phyloP scores from a whole-genome alignment of 2,329 filamentous ascomycete species.

The Fusarium armeniacum region DNA sequence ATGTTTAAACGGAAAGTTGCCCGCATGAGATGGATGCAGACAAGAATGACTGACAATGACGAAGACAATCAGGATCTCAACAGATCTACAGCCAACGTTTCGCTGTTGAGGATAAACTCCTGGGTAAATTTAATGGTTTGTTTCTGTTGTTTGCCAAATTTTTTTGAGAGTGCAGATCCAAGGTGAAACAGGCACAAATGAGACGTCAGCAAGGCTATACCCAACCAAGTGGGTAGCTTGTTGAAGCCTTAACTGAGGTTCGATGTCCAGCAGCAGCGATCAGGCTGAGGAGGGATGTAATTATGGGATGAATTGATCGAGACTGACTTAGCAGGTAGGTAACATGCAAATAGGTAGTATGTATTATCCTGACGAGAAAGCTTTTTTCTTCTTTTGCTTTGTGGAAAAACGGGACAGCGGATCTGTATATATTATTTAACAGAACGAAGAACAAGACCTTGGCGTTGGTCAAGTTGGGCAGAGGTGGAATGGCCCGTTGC shows the following conservation, averaged over 20 bases:
- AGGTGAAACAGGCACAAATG: constrained; percentile 12
- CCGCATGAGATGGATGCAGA: constrained; percentile 10
- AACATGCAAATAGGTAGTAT: not conserved
- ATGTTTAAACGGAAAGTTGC: constrained; percentile 12
- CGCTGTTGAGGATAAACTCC: not conserved
- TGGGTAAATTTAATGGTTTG: not conserved
- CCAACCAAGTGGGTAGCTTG: not conserved
- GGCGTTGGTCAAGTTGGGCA: not conserved
- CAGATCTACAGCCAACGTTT: constrained; percentile 7
- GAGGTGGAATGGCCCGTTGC: not conserved
- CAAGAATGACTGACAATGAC: constrained; percentile 16
- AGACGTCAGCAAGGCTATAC: constrained; percentile 3
- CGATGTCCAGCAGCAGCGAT: not conserved
- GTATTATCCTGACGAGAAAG: not conserved
- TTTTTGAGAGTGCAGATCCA: constrained; percentile 14
- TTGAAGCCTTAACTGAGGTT: constrained; percentile 2
- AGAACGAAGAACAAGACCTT: not conserved
- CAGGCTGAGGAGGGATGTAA: not conserved
- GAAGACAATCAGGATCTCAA: constrained; percentile 7
- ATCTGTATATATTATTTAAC: not conserved
- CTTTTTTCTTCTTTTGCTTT: not conserved
- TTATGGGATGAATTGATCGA: not conserved
- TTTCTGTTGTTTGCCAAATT: not conserved
- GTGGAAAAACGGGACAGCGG: not conserved
- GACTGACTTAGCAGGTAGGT: not conserved